A percentile compares a stretch with the other conserved stretches of the same genome.
These are phyloP conservation scores for Aureobasidium sp. DNA, from an alignment of 2,329 filamentous ascomycete species.

Conservation along the genomic window DNA sequence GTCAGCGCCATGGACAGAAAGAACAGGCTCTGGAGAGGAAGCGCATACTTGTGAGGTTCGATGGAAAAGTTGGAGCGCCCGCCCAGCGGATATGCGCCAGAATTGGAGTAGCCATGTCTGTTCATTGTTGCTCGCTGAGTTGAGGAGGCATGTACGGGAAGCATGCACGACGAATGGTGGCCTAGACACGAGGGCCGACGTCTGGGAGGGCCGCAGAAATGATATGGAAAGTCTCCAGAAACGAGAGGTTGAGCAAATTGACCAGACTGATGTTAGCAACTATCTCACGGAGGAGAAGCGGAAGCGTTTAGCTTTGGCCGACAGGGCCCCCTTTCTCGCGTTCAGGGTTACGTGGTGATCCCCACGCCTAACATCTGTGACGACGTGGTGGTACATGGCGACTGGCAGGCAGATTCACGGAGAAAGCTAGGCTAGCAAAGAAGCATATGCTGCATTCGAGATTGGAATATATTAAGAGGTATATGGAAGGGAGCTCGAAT, in stretches of 20 bases:
- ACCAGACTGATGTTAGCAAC: not conserved
- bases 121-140: slow-evolving; percentile 11
- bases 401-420: not conserved
- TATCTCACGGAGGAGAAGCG: not conserved
- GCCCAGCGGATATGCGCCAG: slow-evolving; percentile 15
- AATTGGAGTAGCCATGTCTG: slow-evolving; percentile 15
- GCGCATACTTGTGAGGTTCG: slow-evolving; percentile 16
- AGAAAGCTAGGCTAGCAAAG: not conserved
- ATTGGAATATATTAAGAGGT: not conserved
- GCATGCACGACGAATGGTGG: not conserved
- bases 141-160: slow-evolving; percentile 11
- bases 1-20: not conserved
- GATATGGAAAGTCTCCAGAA: not conserved
- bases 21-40: not conserved
- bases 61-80: slow-evolving; percentile 15
- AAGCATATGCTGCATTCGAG: not conserved
- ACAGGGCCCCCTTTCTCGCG: slow-evolving; percentile 7
- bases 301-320: slow-evolving; percentile 7
- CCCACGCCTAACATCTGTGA: not conserved
- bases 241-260: not conserved
- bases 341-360: slow-evolving; percentile 9
- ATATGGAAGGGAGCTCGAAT: not conserved
- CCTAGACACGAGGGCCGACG: not conserved
- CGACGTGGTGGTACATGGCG: not conserved
- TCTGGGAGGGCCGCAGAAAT: not conserved